Evolutionary conservation across 495 filamentous ascomycete genomes (phyloP).

Genomic region (Penicillium steckii): DNA sequence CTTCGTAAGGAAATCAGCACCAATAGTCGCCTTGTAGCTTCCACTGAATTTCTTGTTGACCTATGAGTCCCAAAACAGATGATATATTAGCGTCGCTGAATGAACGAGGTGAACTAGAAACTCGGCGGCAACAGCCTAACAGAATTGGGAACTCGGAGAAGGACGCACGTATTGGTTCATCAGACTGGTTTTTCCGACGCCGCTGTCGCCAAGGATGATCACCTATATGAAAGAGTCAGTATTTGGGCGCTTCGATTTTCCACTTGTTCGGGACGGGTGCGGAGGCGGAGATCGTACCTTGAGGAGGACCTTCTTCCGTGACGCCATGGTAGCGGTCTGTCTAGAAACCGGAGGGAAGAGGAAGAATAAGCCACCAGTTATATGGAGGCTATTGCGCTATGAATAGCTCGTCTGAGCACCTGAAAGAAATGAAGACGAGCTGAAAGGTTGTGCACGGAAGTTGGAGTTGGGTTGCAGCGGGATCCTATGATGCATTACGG

Average conservation of each 20-base stretch:
- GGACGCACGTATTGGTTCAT: conserved; percentile 99
- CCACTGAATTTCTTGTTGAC: conserved; percentile 99
- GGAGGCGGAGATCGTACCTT: conserved; percentile 64
- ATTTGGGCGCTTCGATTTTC: conserved; percentile 4
- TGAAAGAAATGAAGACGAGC: neutral
- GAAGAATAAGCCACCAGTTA: neutral
- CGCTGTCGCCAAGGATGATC: conserved; percentile 97
- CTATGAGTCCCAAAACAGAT: conserved; percentile 41
- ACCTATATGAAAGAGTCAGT: conserved; percentile 55
- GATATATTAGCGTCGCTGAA: conserved; percentile 21
- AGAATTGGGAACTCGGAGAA: conserved; percentile 3
- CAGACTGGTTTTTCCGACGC: conserved; percentile 98
- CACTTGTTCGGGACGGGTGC: conserved; percentile 20
- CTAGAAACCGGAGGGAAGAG: conserved; percentile 5
- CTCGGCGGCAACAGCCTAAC: neutral
- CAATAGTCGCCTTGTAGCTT: conserved; percentile 99
- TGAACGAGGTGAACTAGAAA: neutral
- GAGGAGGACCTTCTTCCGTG: conserved; percentile 93
- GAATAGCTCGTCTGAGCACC: neutral
- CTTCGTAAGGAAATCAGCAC: conserved; percentile 97
- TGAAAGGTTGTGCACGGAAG: conserved; percentile 13
- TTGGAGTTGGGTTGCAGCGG: conserved; percentile 31
- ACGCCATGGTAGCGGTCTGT: conserved; percentile 62
- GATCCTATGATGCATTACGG: conserved; percentile 38
- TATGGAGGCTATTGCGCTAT: neutral